Conservation (phyloP, 2,329 filamentous ascomycete species). For the Stagonosporopsis rhizophila region DNA sequence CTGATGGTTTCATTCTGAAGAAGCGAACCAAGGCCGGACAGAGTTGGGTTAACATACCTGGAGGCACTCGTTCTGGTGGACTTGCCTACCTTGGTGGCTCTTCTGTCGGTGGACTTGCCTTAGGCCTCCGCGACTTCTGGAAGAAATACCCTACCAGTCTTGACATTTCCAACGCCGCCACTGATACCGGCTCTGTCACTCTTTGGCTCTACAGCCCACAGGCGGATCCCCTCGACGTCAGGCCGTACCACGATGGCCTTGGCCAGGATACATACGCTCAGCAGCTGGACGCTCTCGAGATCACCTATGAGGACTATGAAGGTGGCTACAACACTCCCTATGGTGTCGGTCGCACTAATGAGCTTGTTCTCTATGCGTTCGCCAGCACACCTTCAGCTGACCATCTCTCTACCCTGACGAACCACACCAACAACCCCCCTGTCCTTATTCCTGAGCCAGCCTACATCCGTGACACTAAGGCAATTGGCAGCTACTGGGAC, state of each 20-base stretch:
- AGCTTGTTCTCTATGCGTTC: constrained; percentile 63
- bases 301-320: constrained; percentile 71
- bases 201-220: constrained; percentile 67
- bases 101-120: constrained; percentile 63
- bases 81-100: constrained; percentile 67
- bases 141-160: constrained; percentile 67
- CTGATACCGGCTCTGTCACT: constrained; percentile 61
- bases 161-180: constrained; percentile 61
- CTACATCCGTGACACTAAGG: constrained; percentile 61
- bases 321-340: constrained; percentile 62
- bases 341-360: constrained; percentile 65
- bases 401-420: constrained; percentile 54
- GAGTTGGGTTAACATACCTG: constrained; percentile 65
- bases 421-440: constrained; percentile 60
- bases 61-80: constrained; percentile 63
- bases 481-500: constrained; percentile 64
- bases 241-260: constrained; percentile 65
- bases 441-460: constrained; percentile 58
- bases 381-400: constrained; percentile 60
- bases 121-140: constrained; percentile 69
- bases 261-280: constrained; percentile 63
- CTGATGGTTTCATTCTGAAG: constrained; percentile 67
- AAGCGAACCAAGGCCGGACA: constrained; percentile 66
- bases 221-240: constrained; percentile 63
- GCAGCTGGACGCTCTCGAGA: constrained; percentile 66